phyloP scores from a whole-genome alignment of 495 filamentous ascomycete species.

The Usnea hakonensis region DNA sequence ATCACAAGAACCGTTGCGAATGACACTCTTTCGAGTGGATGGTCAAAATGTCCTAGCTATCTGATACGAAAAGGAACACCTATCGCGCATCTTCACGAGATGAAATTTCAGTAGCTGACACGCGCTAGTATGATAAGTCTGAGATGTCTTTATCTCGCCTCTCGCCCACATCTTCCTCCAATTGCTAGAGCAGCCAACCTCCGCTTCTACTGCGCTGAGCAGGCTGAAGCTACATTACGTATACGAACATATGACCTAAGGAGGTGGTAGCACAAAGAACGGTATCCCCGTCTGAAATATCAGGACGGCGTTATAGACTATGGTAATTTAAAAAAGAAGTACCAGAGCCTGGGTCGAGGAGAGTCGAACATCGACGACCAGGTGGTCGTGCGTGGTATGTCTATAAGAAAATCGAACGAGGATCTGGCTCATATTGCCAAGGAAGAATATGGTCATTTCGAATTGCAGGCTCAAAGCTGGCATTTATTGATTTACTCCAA shows the following conservation, averaged over 20 bases:
- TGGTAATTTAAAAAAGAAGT: constrained; percentile 23
- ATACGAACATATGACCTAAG: not conserved
- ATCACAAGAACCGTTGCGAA: constrained; percentile 89
- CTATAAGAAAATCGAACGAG: not conserved
- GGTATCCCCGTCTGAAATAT: constrained; percentile 43
- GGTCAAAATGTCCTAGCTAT: constrained; percentile 36
- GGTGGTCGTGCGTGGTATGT: constrained; percentile 37
- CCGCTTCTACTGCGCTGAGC: constrained; percentile 38
- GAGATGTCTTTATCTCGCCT: not conserved
- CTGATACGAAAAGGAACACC: not conserved
- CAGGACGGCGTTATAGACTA: constrained; percentile 19
- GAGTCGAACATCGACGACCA: constrained; percentile 25
- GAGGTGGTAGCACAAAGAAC: not conserved
- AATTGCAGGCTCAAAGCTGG: constrained; percentile 59
- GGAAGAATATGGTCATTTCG: constrained; percentile 58
- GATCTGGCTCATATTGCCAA: constrained; percentile 28
- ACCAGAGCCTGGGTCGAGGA: constrained; percentile 23
- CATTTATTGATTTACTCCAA: constrained; percentile 74
- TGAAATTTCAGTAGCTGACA: not conserved
- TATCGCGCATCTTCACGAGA: not conserved
- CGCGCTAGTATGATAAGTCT: not conserved
- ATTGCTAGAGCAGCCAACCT: constrained; percentile 27
- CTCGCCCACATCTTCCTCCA: not conserved
- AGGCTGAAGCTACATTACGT: constrained; percentile 1
- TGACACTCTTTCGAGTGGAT: constrained; percentile 59